phyloP scores from a whole-genome alignment of 306 rosid species.

The Cicer arietinum region DNA sequence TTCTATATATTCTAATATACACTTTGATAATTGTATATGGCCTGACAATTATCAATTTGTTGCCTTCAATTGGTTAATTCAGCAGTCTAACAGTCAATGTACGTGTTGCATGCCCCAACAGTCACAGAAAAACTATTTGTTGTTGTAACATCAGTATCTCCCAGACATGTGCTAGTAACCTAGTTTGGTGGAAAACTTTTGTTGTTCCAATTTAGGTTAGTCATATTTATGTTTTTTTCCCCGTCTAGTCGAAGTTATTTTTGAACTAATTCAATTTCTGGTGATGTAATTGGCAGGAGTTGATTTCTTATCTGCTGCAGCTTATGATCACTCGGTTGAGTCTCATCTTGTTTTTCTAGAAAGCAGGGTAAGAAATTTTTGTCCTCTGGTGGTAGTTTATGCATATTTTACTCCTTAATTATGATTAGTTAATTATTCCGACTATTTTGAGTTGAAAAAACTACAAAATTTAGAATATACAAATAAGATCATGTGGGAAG shows the following conservation, averaged over 20 bases:
- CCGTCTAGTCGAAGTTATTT: background rate
- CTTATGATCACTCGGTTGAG: slow-evolving; percentile 50
- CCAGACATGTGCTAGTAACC: background rate
- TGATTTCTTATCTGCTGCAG: slow-evolving; percentile 59
- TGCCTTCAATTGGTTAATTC: background rate
- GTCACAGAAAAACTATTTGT: background rate
- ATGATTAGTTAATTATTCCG: background rate
- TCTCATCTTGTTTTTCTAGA: slow-evolving; percentile 53
- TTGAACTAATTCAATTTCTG: slow-evolving; percentile 33
- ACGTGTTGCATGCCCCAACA: no score
- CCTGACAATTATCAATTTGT: background rate
- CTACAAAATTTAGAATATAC: background rate
- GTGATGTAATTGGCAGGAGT: slow-evolving; percentile 51
- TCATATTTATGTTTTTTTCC: background rate
- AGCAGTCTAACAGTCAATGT: slow-evolving; percentile 1
- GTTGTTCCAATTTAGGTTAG: slow-evolving; percentile 34
- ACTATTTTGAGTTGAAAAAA: slow-evolving; percentile 15
- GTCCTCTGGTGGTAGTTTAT: slow-evolving; percentile 28
- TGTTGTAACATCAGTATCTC: background rate
- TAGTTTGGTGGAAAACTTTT: slow-evolving; percentile 17
- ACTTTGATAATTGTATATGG: background rate
- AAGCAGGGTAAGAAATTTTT: slow-evolving; percentile 53
- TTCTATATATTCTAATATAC: background rate
- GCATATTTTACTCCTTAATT: slow-evolving; percentile 23
- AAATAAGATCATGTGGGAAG: background rate